Base-by-base conservation (phyloP, 192 early-diverging fungal species). In the Coemansia sp. region DNA sequence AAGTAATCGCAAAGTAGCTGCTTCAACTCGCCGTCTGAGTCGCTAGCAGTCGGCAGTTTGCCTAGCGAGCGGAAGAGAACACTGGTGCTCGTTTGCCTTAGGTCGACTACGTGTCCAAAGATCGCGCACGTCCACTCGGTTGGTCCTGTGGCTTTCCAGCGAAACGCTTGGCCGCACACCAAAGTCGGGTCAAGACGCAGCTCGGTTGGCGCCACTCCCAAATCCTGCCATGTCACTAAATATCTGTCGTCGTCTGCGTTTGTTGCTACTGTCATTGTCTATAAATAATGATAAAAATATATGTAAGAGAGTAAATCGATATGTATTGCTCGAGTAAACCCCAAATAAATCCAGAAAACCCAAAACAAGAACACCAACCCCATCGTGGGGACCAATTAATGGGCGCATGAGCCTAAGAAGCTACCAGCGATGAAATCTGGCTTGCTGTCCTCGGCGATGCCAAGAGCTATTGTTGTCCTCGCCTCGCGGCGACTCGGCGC, bases 91-190 rank as follows among this genome's bases (percentile, higher is more conserved):
- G 86, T 87, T 67, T 94, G 91, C 57, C 84, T 84, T 27, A 93
- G 65, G 5, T 89, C 79, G 2, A 94, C 74, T 32, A 87, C 84
- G 43, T 73, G 72, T 47, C 74, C 84, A 60, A 77, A 77, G 29
- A 95, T 62, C 29, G 84, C 64, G 60, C 76, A 73, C 47, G 77
- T 80, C 91, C 91, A 92, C 62, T 93, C 79, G 53, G 74, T 39
- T 25, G 74, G 60, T 25, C 87, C 86, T 1, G 89, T 89, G 27
- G 76, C n/a, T 43, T 86, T 82, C 97, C 97, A 99, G 1, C 92
- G 87, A 73, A 99, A 99, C 22, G 90, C 84, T 71, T 99, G 97
- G 2, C 95, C 97, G 76, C 92, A 93, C 27, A 86, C 85, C 32
- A 99, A 85, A 3, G 95, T 95, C 2, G 87, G 89, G 12, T 92